These are phyloP conservation scores for Ambrosiella beaveri DNA, from an alignment of 2,329 filamentous ascomycete genomes.

Conservation along the genomic window DNA sequence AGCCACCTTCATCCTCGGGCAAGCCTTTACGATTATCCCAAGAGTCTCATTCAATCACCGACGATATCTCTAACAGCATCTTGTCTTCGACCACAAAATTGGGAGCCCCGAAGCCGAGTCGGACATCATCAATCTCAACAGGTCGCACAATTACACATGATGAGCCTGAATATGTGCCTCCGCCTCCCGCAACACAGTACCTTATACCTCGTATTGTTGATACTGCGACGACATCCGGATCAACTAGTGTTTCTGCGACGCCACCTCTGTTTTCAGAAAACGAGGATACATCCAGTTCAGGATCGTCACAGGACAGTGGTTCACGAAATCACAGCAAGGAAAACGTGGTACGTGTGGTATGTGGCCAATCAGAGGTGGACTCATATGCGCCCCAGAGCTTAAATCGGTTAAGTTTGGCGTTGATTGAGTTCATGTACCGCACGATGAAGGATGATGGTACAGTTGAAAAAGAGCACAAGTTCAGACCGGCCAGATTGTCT, in stretches of 20 bases:
- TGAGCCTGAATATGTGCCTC: not conserved
- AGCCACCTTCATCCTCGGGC: constrained; percentile 10
- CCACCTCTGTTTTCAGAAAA: constrained; percentile 10
- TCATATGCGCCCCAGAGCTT: constrained; percentile 37
- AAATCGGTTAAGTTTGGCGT: constrained; percentile 33
- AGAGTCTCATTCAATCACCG: constrained; percentile 18
- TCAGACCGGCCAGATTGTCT: constrained; percentile 14
- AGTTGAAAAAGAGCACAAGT: constrained; percentile 22
- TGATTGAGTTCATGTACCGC: constrained; percentile 44
- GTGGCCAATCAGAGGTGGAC: not conserved
- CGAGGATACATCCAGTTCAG: constrained; percentile 6
- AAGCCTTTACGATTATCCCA: constrained; percentile 15
- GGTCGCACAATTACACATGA: constrained; percentile 3
- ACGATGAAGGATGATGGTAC: constrained; percentile 39
- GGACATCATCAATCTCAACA: not conserved
- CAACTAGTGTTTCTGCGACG: constrained; percentile 3
- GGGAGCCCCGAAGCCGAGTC: constrained; percentile 1
- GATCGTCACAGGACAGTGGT: constrained; percentile 3
- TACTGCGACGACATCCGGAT: not conserved
- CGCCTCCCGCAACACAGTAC: not conserved
- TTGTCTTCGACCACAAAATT: constrained; percentile 18
- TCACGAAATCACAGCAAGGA: constrained; percentile 1
- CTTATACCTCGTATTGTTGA: not conserved
- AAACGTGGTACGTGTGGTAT: not conserved
- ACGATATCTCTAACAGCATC: constrained; percentile 19